Evolutionary conservation across 148 eudicot genomes (phyloP).

Genomic region (Silene conica): DNA sequence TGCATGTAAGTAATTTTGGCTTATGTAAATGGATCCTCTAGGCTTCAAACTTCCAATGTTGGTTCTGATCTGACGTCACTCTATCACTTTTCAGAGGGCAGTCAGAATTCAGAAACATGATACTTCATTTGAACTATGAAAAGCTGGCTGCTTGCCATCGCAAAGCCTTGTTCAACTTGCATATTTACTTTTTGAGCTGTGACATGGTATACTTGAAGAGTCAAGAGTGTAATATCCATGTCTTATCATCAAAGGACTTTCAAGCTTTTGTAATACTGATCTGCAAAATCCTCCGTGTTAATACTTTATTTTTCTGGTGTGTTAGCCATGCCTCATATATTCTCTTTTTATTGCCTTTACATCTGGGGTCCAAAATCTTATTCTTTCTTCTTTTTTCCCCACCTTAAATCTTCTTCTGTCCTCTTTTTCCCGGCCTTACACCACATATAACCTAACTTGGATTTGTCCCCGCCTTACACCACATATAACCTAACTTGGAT

Average conservation of each 20-base stretch:
- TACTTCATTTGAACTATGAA: not conserved
- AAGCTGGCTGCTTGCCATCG: not conserved
- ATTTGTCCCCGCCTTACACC: conserved; percentile 10
- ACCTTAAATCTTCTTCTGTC: not conserved
- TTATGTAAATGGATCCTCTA: not conserved
- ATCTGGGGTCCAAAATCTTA: not conserved
- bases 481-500: not conserved
- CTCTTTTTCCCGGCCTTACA: not conserved
- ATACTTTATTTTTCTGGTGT: not conserved
- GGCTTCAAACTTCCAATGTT: not conserved
- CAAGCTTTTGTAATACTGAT: not conserved
- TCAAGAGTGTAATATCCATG: not conserved
- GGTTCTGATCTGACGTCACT: not conserved
- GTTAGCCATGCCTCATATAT: not conserved
- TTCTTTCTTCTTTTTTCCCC: not conserved
- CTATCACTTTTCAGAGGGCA: not conserved
- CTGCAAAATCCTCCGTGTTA: not conserved
- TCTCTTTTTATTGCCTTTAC: not conserved
- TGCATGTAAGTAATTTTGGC: not conserved
- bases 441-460: not conserved
- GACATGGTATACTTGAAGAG: not conserved
- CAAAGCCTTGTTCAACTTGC: not conserved
- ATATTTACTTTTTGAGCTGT: not conserved
- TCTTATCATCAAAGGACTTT: not conserved
- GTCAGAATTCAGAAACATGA: not conserved